Evolutionary conservation across 148 eudicot genomes (phyloP).

Genomic region (Camellia granthamiana): DNA sequence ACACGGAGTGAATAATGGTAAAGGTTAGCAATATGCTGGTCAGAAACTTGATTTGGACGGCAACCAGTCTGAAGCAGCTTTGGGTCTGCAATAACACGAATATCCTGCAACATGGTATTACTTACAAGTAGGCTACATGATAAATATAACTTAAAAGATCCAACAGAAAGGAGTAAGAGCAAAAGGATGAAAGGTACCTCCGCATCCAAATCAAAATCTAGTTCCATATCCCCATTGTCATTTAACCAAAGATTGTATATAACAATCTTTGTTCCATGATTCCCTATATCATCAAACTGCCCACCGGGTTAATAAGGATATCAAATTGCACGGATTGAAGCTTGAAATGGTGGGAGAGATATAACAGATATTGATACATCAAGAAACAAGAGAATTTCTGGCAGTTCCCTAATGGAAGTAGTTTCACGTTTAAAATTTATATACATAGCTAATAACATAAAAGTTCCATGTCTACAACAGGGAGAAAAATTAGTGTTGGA

Average conservation of each 20-base stretch:
- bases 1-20: conserved; percentile 57
- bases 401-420: not conserved
- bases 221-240: conserved; percentile 47
- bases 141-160: not conserved
- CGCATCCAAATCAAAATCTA: conserved; percentile 57
- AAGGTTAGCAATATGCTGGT: conserved; percentile 51
- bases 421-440: not conserved
- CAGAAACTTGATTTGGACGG: conserved; percentile 21
- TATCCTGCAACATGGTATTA: conserved; percentile 39
- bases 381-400: not conserved
- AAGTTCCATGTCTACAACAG: not conserved
- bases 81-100: conserved; percentile 34
- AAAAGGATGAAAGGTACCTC: conserved; percentile 35
- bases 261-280: conserved; percentile 61
- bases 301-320: conserved; percentile 16
- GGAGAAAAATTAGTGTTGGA: not conserved
- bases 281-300: conserved; percentile 64
- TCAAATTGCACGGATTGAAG: conserved; percentile 6
- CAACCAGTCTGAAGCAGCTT: conserved; percentile 12
- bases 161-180: conserved; percentile 1
- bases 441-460: not conserved
- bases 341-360: not conserved
- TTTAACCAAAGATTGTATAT: conserved; percentile 61
- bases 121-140: conserved; percentile 7
- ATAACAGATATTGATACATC: not conserved